Evolutionary conservation across 257 asterid species (phyloP).

Genomic region (Hygrophila difformis): DNA sequence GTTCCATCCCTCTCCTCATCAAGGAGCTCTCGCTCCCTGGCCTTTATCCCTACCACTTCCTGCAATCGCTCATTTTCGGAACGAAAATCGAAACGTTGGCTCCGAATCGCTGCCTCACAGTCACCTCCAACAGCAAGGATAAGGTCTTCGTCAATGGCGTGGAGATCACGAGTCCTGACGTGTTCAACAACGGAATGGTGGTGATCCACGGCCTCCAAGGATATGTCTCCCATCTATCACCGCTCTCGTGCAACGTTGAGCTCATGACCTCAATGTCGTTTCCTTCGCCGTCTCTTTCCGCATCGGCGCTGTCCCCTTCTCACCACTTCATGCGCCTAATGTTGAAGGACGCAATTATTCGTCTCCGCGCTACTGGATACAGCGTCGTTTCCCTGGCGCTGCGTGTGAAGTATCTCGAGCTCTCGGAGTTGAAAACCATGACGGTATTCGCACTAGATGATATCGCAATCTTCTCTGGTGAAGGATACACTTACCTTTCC

Average conservation of each 20-base stretch:
- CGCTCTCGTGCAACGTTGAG: slow-evolving; percentile 64
- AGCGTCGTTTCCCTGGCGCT: slow-evolving; percentile 58
- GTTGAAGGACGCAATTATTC: slow-evolving; percentile 51
- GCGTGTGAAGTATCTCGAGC: slow-evolving; percentile 46
- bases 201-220: slow-evolving; percentile 60
- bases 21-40: slow-evolving; percentile 83
- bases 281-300: slow-evolving; percentile 30
- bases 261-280: slow-evolving; percentile 44
- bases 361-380: slow-evolving; percentile 51
- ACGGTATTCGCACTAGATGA: slow-evolving; percentile 67
- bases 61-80: slow-evolving; percentile 59
- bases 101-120: slow-evolving; percentile 58
- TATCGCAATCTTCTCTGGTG: slow-evolving; percentile 40
- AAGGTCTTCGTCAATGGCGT: slow-evolving; percentile 54
- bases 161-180: slow-evolving; percentile 53
- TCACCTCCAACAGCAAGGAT: slow-evolving; percentile 35
- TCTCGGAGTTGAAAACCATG: slow-evolving; percentile 42
- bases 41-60: slow-evolving; percentile 50
- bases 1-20: slow-evolving; percentile 55
- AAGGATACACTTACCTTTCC: slow-evolving; percentile 42
- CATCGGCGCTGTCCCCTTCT: slow-evolving; percentile 18
- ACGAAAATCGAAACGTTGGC: slow-evolving; percentile 74
- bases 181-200: slow-evolving; percentile 58
- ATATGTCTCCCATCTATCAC: slow-evolving; percentile 56
- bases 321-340: slow-evolving; percentile 38